A percentile compares a stretch with the other conserved stretches of the same genome.
These are phyloP conservation scores for Ustilago bromivora DNA, from an alignment of 1,284 basidiomycete species.

Conservation along the genomic window DNA sequence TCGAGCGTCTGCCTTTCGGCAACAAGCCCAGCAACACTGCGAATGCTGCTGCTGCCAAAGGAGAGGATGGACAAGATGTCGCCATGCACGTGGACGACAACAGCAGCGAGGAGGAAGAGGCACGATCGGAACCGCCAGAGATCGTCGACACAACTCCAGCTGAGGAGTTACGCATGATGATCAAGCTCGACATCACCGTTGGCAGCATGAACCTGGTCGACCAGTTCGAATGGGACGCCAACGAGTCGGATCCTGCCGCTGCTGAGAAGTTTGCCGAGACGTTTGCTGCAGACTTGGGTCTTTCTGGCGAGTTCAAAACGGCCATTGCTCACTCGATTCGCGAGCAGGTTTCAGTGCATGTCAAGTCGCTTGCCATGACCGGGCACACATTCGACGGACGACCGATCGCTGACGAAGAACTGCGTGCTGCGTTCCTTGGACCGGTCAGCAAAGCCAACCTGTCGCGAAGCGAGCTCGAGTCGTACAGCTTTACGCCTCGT, in stretches of 20 bases:
- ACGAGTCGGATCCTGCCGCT: slow-evolving; percentile 77
- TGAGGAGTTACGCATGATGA: slow-evolving; percentile 84
- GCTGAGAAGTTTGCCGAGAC: slow-evolving; percentile 93
- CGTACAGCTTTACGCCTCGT: slow-evolving; percentile 81
- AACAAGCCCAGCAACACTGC: slow-evolving; percentile 54
- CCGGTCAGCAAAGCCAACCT: slow-evolving; percentile 72
- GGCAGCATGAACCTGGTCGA: slow-evolving; percentile 94
- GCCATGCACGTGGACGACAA: slow-evolving; percentile 33
- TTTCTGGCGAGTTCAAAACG: slow-evolving; percentile 87
- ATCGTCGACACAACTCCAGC: slow-evolving; percentile 42
- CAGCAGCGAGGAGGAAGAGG: slow-evolving; percentile 72
- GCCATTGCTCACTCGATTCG: slow-evolving; percentile 95
- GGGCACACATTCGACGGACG: slow-evolving; percentile 87
- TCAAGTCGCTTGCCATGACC: slow-evolving; percentile 90
- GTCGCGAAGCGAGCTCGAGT: slow-evolving; percentile 77
- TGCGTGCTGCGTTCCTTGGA: slow-evolving; percentile 88
- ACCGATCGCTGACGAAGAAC: slow-evolving; percentile 87
- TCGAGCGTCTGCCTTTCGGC: slow-evolving; percentile 42
- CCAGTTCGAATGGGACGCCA: slow-evolving; percentile 98
- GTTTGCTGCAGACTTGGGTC: slow-evolving; percentile 87
- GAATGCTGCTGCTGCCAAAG: slow-evolving; percentile 59
- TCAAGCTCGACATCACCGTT: slow-evolving; percentile 97
- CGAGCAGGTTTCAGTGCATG: slow-evolving; percentile 91
- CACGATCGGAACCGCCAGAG: slow-evolving; percentile 36
- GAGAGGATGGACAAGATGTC: slow-evolving; percentile 61